Evolutionary conservation across 2,329 filamentous ascomycete genomes (phyloP).

Genomic region (Aspergillus sp.): DNA sequence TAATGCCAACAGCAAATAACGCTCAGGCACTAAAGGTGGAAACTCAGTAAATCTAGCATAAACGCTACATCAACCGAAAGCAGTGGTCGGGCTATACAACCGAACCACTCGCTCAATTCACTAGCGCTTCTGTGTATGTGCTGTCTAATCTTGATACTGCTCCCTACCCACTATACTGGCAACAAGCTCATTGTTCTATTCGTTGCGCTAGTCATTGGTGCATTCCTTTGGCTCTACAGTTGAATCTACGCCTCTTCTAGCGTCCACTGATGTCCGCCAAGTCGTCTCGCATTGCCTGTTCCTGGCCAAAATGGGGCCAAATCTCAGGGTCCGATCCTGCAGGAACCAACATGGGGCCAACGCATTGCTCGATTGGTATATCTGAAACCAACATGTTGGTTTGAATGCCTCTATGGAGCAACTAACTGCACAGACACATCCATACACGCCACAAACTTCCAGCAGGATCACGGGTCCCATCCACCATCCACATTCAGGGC

Average conservation of each 20-base stretch:
- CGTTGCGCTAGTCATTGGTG: slow-evolving; percentile 12
- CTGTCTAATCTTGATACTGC: slow-evolving; percentile 13
- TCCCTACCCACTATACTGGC: not conserved
- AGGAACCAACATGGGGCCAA: slow-evolving; percentile 2
- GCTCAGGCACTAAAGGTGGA: not conserved
- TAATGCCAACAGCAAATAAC: not conserved
- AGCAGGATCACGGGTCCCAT: slow-evolving; percentile 34
- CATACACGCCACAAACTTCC: not conserved
- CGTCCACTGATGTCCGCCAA: not conserved
- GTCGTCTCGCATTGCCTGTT: not conserved
- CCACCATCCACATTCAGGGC: slow-evolving; percentile 52
- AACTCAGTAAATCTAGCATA: slow-evolving; percentile 4
- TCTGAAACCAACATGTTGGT: not conserved
- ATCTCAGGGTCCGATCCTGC: not conserved
- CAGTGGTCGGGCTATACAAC: not conserved
- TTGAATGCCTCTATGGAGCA: not conserved
- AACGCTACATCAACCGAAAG: slow-evolving; percentile 10
- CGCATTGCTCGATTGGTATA: not conserved
- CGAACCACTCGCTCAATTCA: slow-evolving; percentile 2
- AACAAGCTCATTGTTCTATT: slow-evolving; percentile 9
- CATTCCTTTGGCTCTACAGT: slow-evolving; percentile 13
- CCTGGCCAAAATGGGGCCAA: not conserved
- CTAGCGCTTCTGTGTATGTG: slow-evolving; percentile 21
- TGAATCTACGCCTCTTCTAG: slow-evolving; percentile 1
- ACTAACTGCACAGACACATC: not conserved